Base-by-base conservation (phyloP, 1,139 yeast species). In the Geotrichum bryndzae region DNA sequence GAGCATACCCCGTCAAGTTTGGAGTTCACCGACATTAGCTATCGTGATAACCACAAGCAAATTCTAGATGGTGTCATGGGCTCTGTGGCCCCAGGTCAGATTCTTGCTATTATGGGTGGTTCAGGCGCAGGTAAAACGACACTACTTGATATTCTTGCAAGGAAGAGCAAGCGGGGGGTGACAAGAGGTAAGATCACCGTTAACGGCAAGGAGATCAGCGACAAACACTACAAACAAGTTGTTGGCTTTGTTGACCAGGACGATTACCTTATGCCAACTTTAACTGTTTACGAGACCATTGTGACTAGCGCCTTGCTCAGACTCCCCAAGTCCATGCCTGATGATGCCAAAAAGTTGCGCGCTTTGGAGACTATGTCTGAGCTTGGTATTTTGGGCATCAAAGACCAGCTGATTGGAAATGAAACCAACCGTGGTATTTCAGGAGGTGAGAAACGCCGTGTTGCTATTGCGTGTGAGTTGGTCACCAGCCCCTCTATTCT, bases 51-150 rank as follows among this genome's bases (percentile, higher is more conserved):
- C 46, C 86, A 83, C 0, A 79, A 77, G 59, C 70, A 72, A 7
- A 85, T 94, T 6, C 79, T 94, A 66, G 80, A 82, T 27, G 79
- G 80, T 48, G 80, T 88, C 0, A 85, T 83, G 69, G 99, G 99
- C 8, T 68, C 84, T 22, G 96, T 87, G 1, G 83, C 83, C 60
- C 96, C 97, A 1, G 87, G 97, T 52, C 92, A 92, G 72, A 88
- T 96, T 66, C 73, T 92, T 72, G 98, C 99, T 0, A 91, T 94
- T 50, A 90, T 94, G 96, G 99, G 99, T 53, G 97, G 97, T 2
- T 91, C 97, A 0, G 99, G 99, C 59, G 98, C 98, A 11, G 99
- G 99, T 63, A 94, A 94, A 72, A 92, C 99, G 0, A 94, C 99
- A 0, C 76, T 94, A 54, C 77, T 94, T 63, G 99, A 94, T 72